Evolutionary conservation across 768 basidiomycete species (phyloP).

Genomic region (Phaeolepiota aurea): DNA sequence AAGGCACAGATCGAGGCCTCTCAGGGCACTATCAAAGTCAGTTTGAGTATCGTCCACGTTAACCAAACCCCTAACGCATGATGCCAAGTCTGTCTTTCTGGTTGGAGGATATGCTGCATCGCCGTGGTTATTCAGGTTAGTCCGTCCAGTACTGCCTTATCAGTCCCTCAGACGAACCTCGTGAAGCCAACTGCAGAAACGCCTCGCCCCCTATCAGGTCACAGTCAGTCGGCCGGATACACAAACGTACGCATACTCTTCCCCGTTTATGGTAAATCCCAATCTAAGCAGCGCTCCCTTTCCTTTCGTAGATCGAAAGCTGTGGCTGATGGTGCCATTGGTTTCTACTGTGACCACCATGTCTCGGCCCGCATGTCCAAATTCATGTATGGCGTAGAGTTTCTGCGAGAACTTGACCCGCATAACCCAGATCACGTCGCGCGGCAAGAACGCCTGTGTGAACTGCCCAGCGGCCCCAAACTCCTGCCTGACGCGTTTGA

Average conservation of each 20-base stretch:
- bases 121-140: conserved; percentile 61
- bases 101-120: conserved; percentile 82
- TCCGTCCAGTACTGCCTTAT: background rate
- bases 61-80: background rate
- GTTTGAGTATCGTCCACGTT: conserved; percentile 5
- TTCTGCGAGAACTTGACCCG: conserved; percentile 57
- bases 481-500: conserved; percentile 80
- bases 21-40: conserved; percentile 56
- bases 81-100: conserved; percentile 63
- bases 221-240: conserved; percentile 70
- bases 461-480: conserved; percentile 69
- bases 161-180: background rate
- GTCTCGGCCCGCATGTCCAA: conserved; percentile 76
- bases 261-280: conserved; percentile 1
- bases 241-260: conserved; percentile 67
- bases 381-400: conserved; percentile 81
- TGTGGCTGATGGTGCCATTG: conserved; percentile 76
- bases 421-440: conserved; percentile 58
- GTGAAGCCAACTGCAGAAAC: conserved; percentile 57
- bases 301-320: conserved; percentile 63
- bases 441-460: conserved; percentile 58
- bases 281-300: background rate
- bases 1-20: conserved; percentile 64
- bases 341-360: conserved; percentile 80
- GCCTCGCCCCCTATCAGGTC: conserved; percentile 44